phyloP scores from a whole-genome alignment of 2,329 filamentous ascomycete genomes.

The Exophiala bonariae region DNA sequence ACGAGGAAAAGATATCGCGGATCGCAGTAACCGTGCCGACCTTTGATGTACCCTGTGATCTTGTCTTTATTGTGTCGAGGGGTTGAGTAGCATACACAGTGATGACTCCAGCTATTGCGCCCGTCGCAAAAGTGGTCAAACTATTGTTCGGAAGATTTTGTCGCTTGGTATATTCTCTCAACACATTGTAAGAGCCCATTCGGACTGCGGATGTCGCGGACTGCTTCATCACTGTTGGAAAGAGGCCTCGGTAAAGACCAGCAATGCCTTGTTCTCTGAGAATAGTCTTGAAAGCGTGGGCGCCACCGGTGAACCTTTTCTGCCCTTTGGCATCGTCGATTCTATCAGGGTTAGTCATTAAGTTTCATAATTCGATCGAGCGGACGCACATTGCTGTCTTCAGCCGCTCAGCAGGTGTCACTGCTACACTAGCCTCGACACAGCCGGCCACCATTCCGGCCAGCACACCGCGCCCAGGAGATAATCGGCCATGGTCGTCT shows the following conservation, averaged over 20 bases:
- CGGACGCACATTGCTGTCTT: conserved; percentile 57
- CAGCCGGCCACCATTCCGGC: conserved; percentile 65
- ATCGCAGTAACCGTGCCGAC: conserved; percentile 58
- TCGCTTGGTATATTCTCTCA: conserved; percentile 57
- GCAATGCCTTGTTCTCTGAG: conserved; percentile 52
- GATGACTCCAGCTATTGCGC: conserved; percentile 56
- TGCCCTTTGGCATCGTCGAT: conserved; percentile 10
- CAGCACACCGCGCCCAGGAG: conserved; percentile 54
- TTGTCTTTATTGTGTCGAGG: conserved; percentile 42
- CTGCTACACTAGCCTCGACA: conserved; percentile 60
- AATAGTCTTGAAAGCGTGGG: conserved; percentile 52
- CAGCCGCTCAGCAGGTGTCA: conserved; percentile 66
- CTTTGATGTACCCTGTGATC: conserved; percentile 50
- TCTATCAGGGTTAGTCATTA: background rate
- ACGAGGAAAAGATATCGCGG: conserved; percentile 52
- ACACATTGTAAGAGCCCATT: conserved; percentile 62
- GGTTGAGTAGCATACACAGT: conserved; percentile 43
- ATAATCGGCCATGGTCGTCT: conserved; percentile 56
- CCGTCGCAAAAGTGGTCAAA: conserved; percentile 59
- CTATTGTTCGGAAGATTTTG: conserved; percentile 50
- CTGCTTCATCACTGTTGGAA: conserved; percentile 62
- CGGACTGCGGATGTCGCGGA: conserved; percentile 61
- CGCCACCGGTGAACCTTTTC: conserved; percentile 3
- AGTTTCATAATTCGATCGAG: too few relatives aligned
- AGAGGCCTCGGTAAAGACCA: conserved; percentile 58